Conservation (phyloP, 2,329 filamentous ascomycete genomes). For the Xylaria sp. region DNA sequence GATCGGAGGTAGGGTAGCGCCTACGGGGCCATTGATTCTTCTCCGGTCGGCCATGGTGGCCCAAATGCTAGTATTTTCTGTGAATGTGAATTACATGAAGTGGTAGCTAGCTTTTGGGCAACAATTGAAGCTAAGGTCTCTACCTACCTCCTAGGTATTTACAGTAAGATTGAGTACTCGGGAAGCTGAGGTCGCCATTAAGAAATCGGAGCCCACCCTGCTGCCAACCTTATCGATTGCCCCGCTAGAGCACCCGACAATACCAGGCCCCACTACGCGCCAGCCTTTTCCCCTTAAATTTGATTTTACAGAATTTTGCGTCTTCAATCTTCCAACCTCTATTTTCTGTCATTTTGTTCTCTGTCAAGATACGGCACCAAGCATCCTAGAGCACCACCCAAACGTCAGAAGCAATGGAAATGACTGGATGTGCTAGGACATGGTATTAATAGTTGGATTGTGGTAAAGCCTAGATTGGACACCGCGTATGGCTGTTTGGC, state of each 20-base stretch:
- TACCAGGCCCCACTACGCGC: conserved; percentile 24
- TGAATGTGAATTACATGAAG: not conserved
- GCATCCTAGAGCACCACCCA: not conserved
- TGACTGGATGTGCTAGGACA: not conserved
- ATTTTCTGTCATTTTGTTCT: conserved; percentile 2
- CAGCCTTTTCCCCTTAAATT: conserved; percentile 37
- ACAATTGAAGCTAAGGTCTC: conserved; percentile 20
- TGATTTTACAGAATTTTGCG: conserved; percentile 31
- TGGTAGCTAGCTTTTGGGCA: conserved; percentile 12
- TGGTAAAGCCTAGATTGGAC: not conserved
- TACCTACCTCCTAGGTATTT: no score
- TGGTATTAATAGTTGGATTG: not conserved
- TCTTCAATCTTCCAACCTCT: conserved; percentile 16
- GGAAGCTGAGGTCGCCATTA: conserved; percentile 6
- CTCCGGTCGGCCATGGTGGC: conserved; percentile 80
- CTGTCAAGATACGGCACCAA: not conserved
- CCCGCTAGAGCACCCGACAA: conserved; percentile 19
- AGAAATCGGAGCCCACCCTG: conserved; percentile 37
- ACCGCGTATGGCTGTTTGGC: not conserved
- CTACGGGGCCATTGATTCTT: conserved; percentile 87
- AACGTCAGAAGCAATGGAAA: not conserved
- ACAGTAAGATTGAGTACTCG: not conserved
- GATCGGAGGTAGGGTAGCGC: conserved; percentile 78
- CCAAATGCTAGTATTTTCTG: conserved; percentile 2
- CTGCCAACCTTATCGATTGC: conserved; percentile 35